These are phyloP conservation scores for Lodderomyces parapsilosis DNA, from an alignment of 1,139 yeast species.

Conservation along the genomic window DNA sequence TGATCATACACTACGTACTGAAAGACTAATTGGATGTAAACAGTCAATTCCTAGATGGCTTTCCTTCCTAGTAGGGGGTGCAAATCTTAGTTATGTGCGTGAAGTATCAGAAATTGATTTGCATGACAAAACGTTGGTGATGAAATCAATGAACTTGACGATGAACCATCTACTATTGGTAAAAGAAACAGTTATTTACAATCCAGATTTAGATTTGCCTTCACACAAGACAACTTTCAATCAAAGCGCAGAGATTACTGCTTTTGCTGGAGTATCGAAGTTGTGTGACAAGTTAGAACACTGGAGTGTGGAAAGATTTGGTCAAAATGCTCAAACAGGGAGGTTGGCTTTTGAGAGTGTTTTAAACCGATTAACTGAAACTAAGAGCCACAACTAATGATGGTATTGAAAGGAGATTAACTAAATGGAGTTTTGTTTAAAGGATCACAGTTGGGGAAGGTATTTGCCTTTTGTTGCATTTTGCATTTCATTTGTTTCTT, in stretches of 20 bases:
- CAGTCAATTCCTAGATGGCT: slow-evolving; percentile 90
- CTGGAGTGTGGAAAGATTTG: slow-evolving; percentile 87
- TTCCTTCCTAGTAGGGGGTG: slow-evolving; percentile 68
- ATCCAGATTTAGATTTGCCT: slow-evolving; percentile 55
- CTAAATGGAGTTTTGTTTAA: slow-evolving; percentile 36
- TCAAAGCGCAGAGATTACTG: slow-evolving; percentile 88
- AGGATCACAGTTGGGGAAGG: no score
- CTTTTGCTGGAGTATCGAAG: slow-evolving; percentile 67
- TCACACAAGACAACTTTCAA: slow-evolving; percentile 61
- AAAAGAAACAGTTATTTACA: slow-evolving; percentile 79
- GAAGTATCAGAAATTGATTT: slow-evolving; percentile 88
- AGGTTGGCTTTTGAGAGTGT: slow-evolving; percentile 83
- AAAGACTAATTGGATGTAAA: slow-evolving; percentile 84
- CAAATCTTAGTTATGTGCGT: slow-evolving; percentile 74
- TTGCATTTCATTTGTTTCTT: neutral
- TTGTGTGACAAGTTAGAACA: slow-evolving; percentile 85
- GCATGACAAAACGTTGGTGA: slow-evolving; percentile 56
- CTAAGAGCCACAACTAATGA: no score
- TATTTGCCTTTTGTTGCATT: neutral
- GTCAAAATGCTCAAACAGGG: slow-evolving; percentile 83
- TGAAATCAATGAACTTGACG: slow-evolving; percentile 87
- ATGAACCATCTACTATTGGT: slow-evolving; percentile 76
- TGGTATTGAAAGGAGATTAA: slow-evolving; percentile 54
- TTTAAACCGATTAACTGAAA: slow-evolving; percentile 51
- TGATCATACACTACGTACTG: slow-evolving; percentile 63